A percentile compares a stretch with the other conserved stretches of the same genome.
phyloP scores from a whole-genome alignment of 2,329 filamentous ascomycete species.

The Fusarium vanettenii region DNA sequence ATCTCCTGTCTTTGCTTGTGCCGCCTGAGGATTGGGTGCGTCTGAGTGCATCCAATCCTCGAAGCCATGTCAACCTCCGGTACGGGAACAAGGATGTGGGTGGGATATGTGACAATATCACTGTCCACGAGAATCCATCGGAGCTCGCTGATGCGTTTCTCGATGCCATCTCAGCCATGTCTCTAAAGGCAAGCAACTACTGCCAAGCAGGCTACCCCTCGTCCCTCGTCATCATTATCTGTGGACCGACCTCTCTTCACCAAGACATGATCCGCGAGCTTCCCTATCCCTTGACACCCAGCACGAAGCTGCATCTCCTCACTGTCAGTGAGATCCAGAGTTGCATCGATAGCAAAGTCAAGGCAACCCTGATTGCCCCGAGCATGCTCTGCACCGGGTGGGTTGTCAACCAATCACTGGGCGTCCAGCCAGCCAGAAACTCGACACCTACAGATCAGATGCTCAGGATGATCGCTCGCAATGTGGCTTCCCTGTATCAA shows the following conservation, averaged over 20 bases:
- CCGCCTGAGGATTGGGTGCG: not conserved
- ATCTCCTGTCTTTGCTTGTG: not conserved
- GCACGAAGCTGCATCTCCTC: not conserved
- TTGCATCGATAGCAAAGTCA: not conserved
- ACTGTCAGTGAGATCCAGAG: not conserved
- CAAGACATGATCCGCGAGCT: conserved; percentile 4
- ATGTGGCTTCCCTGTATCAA: not conserved
- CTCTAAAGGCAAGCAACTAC: not conserved
- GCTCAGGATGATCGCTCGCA: not conserved
- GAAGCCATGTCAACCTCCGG: not conserved
- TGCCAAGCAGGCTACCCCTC: not conserved
- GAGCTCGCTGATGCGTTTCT: not conserved
- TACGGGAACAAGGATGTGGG: conserved; percentile 1
- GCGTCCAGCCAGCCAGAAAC: not conserved
- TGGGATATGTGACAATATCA: not conserved
- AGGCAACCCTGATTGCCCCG: not conserved
- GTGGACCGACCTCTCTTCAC: conserved; percentile 4
- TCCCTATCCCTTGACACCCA: not conserved
- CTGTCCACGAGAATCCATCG: not conserved
- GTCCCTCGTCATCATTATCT: conserved; percentile 6
- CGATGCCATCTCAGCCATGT: not conserved
- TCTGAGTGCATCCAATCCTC: conserved; percentile 4
- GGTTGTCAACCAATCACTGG: not conserved
- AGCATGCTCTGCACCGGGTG: conserved; percentile 7
- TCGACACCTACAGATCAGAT: not conserved